Base-by-base conservation (phyloP, 352 stramenopile genomes). In the Pythium diclinum region DNA sequence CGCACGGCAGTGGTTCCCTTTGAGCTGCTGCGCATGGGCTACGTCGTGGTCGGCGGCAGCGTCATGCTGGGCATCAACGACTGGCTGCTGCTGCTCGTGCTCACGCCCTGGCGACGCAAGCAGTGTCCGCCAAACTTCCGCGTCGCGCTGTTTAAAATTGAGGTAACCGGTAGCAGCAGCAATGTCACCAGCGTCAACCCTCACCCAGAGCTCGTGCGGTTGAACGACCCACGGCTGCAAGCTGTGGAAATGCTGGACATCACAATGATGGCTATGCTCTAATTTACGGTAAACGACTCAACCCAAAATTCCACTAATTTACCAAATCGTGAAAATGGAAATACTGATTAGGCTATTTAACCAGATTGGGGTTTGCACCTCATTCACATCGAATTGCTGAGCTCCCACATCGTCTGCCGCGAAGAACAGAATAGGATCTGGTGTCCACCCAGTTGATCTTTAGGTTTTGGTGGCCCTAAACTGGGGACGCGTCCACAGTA, bases 211-310 rank as follows among this genome's bases (percentile, higher is more conserved):
- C 42, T 77, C 1, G 56, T 65, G 9, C 65, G 72, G 6, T 34
- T 79, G 14, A 79, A 79, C 44, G 69, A 79, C 21, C 56, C 61
- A 6, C 72, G 72, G 0, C 59, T 78, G 6, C 52, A 53, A 9
- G 28, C 40, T 1, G n/a, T 74, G 16, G 60, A 64, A 1, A 42
- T 76, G 23, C 32, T 66, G 6, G 58, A 70, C n/a, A 69, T 78
- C 28, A 19, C 62, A 0, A 40, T 40, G 2, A 14, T 14, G 4
- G 16, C 44, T 0, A 42, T 67, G 30, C 42, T 58, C 53, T 67
- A 40, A 65, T 28, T 28, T 28, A 28, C 25, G 25, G 25, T 28
- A 28, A 28, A 28, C 3, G 1, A 3, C n/a, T 28, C 25, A 28
- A 28, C 25, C 25, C 25, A 28, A 3, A 28, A 28, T 28, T 28